Percentiles rank a stretch among this genome's conserved stretches.
Evolutionary conservation across 2,329 filamentous ascomycete genomes (phyloP).

Genomic region (Tympanopsis confertula): DNA sequence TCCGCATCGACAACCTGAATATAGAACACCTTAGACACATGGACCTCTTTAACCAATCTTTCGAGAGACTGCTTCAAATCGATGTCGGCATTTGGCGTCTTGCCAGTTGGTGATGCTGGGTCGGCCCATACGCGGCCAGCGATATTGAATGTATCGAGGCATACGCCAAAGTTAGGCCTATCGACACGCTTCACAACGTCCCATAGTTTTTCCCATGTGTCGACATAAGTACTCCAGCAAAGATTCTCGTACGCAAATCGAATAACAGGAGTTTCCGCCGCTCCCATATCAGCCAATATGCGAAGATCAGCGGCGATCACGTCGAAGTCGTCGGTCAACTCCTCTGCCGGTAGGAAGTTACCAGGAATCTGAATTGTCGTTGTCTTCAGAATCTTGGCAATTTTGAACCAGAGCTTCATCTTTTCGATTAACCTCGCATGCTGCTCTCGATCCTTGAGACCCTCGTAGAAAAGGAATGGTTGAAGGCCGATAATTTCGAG

Average conservation of each 20-base stretch:
- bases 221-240: constrained; percentile 44
- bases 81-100: constrained; percentile 28
- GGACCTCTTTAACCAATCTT: constrained; percentile 29
- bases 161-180: constrained; percentile 46
- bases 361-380: constrained; percentile 52
- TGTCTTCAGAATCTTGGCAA: constrained; percentile 42
- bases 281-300: constrained; percentile 43
- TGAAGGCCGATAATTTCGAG: constrained; percentile 42
- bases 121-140: constrained; percentile 45
- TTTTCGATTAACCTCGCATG: constrained; percentile 37
- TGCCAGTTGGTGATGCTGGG: constrained; percentile 29
- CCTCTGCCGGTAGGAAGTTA: constrained; percentile 32
- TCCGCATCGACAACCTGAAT: constrained; percentile 54
- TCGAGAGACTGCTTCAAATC: constrained; percentile 30
- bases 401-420: constrained; percentile 44
- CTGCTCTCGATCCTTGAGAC: constrained; percentile 35
- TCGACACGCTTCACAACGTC: constrained; percentile 39
- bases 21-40: constrained; percentile 45
- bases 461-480: constrained; percentile 55
- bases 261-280: constrained; percentile 29
- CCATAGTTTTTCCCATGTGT: constrained; percentile 49
- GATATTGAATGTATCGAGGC: constrained; percentile 53
- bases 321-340: constrained; percentile 21
- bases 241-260: constrained; percentile 50
- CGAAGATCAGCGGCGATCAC: constrained; percentile 40